Evolutionary conservation across 306 rosid genomes (phyloP).

Genomic region (Cyclanthera cordifolia): DNA sequence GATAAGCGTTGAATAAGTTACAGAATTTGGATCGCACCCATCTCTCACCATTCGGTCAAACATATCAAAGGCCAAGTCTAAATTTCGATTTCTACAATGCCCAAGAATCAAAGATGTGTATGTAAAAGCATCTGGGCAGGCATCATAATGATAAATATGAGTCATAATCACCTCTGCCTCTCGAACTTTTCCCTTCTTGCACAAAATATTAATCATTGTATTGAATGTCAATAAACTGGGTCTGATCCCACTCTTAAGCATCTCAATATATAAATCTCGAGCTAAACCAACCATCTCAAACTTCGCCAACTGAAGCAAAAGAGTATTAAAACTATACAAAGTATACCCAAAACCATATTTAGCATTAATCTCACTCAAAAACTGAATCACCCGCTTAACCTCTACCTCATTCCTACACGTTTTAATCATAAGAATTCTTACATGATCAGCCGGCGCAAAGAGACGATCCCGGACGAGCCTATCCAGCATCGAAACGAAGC

Average conservation of each 20-base stretch:
- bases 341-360: slow-evolving; percentile 25
- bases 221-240: slow-evolving; percentile 32
- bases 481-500: slow-evolving; percentile 27
- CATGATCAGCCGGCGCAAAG: slow-evolving; percentile 25
- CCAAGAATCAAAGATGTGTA: slow-evolving; percentile 33
- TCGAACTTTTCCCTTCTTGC: slow-evolving; percentile 27
- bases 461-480: slow-evolving; percentile 22
- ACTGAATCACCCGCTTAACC: slow-evolving; percentile 14
- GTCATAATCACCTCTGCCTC: slow-evolving; percentile 27
- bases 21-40: slow-evolving; percentile 29
- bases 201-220: slow-evolving; percentile 28
- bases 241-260: slow-evolving; percentile 20
- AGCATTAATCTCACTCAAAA: slow-evolving; percentile 18
- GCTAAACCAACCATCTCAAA: slow-evolving; percentile 31
- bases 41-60: slow-evolving; percentile 27
- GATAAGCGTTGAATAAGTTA: slow-evolving; percentile 29
- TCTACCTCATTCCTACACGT: slow-evolving; percentile 21
- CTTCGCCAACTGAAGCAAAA: slow-evolving; percentile 31
- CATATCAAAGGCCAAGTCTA: slow-evolving; percentile 23
- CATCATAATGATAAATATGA: slow-evolving; percentile 23
- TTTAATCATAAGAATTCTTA: slow-evolving; percentile 30
- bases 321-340: slow-evolving; percentile 33
- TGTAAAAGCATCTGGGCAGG: slow-evolving; percentile 21
- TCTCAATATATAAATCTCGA: slow-evolving; percentile 20
- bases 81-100: slow-evolving; percentile 28